Evolutionary conservation across 306 rosid species (phyloP).

Genomic region (Malus orientalis): DNA sequence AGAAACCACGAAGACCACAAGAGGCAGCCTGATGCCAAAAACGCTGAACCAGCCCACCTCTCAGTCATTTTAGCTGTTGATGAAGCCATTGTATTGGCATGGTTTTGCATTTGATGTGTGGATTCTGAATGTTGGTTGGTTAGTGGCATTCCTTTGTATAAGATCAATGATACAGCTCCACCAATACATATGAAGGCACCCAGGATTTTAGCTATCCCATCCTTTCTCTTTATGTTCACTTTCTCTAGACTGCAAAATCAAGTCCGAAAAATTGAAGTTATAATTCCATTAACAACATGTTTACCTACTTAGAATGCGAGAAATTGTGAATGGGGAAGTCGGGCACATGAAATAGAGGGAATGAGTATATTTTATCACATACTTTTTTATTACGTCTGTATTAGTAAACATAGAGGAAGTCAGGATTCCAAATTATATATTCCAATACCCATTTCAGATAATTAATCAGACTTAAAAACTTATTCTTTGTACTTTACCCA

Average conservation of each 20-base stretch:
- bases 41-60: slow-evolving; percentile 62
- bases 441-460: neutral
- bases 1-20: slow-evolving; percentile 94
- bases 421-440: neutral
- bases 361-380: neutral
- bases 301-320: neutral
- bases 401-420: neutral
- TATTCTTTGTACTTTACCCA: slow-evolving; percentile 39
- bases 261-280: neutral
- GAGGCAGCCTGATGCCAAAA: slow-evolving; percentile 46
- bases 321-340: neutral
- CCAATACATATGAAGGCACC: slow-evolving; percentile 51
- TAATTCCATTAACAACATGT: neutral
- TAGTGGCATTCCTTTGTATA: slow-evolving; percentile 65
- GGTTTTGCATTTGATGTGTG: neutral
- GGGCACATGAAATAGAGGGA: neutral
- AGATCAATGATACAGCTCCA: slow-evolving; percentile 53
- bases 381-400: no score
- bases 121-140: slow-evolving; percentile 21
- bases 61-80: slow-evolving; percentile 12
- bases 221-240: slow-evolving; percentile 43
- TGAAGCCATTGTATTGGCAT: neutral
- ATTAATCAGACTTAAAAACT: neutral
- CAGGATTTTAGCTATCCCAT: slow-evolving; percentile 61
- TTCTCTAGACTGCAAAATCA: slow-evolving; percentile 54